Evolutionary conservation across 768 basidiomycete species (phyloP).

Genomic region (Sporobolomyces pararoseus): DNA sequence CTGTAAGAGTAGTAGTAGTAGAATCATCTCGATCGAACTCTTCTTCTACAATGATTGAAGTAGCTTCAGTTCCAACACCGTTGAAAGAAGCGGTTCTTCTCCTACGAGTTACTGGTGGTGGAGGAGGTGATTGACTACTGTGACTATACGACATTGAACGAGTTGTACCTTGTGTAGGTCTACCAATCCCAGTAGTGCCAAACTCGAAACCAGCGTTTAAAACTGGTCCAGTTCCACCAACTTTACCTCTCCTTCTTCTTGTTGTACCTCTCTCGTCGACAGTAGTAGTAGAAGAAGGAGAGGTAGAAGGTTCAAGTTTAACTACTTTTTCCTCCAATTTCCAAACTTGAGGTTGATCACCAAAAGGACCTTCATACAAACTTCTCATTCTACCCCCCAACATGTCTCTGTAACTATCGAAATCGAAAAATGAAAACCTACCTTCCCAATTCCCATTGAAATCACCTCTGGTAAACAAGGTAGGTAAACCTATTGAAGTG

Average conservation of each 20-base stretch:
- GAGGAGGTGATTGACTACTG: too few species aligned
- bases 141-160: not conserved
- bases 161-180: not conserved
- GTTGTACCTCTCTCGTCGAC: conserved; percentile 40
- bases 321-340: conserved; percentile 54
- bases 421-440: conserved; percentile 62
- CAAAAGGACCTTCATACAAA: conserved; percentile 70
- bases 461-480: conserved; percentile 30
- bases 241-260: not conserved
- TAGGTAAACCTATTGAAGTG: conserved; percentile 45
- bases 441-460: conserved; percentile 46
- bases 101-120: not conserved
- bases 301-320: conserved; percentile 1
- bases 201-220: conserved; percentile 45
- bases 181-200: not conserved
- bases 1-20: too few species aligned
- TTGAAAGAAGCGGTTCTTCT: too few species aligned
- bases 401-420: conserved; percentile 62
- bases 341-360: conserved; percentile 86
- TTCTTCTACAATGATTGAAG: too few species aligned
- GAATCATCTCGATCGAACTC: too few species aligned
- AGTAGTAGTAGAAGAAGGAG: too few species aligned
- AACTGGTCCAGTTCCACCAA: conserved; percentile 45
- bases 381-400: conserved; percentile 52
- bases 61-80: too few species aligned